Evolutionary conservation across 1,284 basidiomycete genomes (phyloP).

Genomic region (Trametes versicolor): DNA sequence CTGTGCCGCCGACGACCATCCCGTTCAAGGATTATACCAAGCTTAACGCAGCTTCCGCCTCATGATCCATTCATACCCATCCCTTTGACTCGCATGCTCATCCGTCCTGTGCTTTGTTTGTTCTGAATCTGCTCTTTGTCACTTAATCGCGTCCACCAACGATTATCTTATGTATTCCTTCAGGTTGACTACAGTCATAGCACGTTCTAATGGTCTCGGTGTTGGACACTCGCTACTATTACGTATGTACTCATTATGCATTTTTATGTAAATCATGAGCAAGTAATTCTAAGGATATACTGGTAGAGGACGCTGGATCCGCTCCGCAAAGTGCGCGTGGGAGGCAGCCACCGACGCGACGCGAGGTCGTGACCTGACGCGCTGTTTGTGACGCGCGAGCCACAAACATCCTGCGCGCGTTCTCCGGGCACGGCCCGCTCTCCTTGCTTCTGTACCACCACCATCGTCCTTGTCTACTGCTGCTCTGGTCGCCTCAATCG

Average conservation of each 20-base stretch:
- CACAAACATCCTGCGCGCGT: background rate
- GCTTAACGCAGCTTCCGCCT: constrained; percentile 22
- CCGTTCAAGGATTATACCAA: constrained; percentile 39
- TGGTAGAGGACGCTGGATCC: no score
- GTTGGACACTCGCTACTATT: background rate
- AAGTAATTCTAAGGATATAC: background rate
- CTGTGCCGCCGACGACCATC: constrained; percentile 21
- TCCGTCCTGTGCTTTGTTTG: background rate
- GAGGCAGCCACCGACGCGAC: no score
- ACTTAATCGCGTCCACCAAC: background rate
- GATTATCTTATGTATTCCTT: background rate
- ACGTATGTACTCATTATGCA: background rate
- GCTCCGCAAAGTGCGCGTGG: no score
- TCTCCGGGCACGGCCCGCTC: background rate
- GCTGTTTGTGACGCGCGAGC: constrained; percentile 14
- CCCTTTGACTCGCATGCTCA: no score
- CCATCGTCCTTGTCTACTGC: background rate
- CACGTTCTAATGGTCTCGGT: background rate
- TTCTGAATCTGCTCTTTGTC: background rate
- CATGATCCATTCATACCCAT: background rate
- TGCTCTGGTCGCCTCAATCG: no score
- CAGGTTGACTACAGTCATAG: background rate
- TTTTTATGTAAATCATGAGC: background rate
- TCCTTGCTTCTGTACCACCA: background rate
- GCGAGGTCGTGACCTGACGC: constrained; percentile 26